Evolutionary conservation across 805 yeast species (phyloP).

Genomic region (Starmerella riodocensis): DNA sequence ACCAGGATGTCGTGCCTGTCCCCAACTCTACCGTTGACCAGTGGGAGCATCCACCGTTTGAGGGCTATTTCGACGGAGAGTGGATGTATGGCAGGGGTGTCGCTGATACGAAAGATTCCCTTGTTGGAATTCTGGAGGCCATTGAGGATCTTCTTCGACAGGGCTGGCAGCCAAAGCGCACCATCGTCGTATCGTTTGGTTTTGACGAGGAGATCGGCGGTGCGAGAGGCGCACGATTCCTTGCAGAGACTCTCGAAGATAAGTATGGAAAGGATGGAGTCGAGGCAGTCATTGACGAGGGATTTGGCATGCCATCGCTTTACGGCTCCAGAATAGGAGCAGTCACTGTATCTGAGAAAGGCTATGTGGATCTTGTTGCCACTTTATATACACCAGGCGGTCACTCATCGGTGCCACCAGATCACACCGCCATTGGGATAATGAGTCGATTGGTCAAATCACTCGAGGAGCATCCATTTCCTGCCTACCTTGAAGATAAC

Average conservation of each 20-base stretch:
- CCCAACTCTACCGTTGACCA: slow-evolving; percentile 38
- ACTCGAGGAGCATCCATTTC: slow-evolving; percentile 47
- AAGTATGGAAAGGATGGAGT: slow-evolving; percentile 51
- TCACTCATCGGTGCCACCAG: slow-evolving; percentile 68
- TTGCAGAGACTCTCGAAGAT: slow-evolving; percentile 37
- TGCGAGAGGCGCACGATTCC: slow-evolving; percentile 41
- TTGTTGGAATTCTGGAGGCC: slow-evolving; percentile 56
- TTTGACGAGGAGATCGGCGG: slow-evolving; percentile 74
- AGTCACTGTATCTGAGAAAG: slow-evolving; percentile 52
- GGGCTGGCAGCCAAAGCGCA: slow-evolving; percentile 46
- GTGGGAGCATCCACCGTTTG: slow-evolving; percentile 61
- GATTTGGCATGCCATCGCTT: slow-evolving; percentile 33
- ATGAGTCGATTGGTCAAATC: slow-evolving; percentile 43
- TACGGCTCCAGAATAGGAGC: slow-evolving; percentile 41
- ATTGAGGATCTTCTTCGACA: slow-evolving; percentile 40
- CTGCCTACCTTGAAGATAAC: slow-evolving; percentile 35
- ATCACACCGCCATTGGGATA: slow-evolving; percentile 69
- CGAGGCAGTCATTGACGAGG: slow-evolving; percentile 61
- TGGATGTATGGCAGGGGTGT: slow-evolving; percentile 67
- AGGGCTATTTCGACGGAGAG: slow-evolving; percentile 54
- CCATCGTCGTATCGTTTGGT: slow-evolving; percentile 55
- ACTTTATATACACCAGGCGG: slow-evolving; percentile 58
- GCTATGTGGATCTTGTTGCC: slow-evolving; percentile 39
- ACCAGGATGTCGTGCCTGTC: slow-evolving; percentile 74
- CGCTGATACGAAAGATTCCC: slow-evolving; percentile 58